Evolutionary conservation across 805 yeast genomes (phyloP).

Genomic region (Starmerella potacharoeniae): DNA sequence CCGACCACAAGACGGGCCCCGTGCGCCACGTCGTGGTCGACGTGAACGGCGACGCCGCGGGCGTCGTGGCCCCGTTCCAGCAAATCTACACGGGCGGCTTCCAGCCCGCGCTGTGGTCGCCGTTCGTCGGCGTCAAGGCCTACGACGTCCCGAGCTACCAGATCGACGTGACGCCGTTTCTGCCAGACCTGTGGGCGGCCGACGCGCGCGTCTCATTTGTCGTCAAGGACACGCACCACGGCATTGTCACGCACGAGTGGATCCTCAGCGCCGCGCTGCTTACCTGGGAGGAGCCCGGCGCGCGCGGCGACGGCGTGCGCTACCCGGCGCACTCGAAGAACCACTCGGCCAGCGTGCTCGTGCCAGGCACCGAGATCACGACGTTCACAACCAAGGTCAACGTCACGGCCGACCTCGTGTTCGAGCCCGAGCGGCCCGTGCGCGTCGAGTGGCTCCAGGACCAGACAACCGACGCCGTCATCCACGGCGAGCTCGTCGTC

Average conservation of each 20-base stretch:
- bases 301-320: slow-evolving; percentile 22
- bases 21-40: slow-evolving; percentile 48
- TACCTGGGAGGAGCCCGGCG: slow-evolving; percentile 24
- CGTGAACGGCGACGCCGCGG: slow-evolving; percentile 47
- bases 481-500: slow-evolving; percentile 1
- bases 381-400: slow-evolving; percentile 1
- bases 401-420: slow-evolving; percentile 5
- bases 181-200: slow-evolving; percentile 53
- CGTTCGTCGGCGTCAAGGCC: slow-evolving; percentile 62
- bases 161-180: slow-evolving; percentile 54
- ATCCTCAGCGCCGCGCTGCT: slow-evolving; percentile 26
- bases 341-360: slow-evolving; percentile 2
- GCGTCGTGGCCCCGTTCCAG: slow-evolving; percentile 55
- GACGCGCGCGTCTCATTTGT: slow-evolving; percentile 38
- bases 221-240: slow-evolving; percentile 30
- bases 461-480: not conserved
- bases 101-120: slow-evolving; percentile 70
- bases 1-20: slow-evolving; percentile 10
- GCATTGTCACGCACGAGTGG: slow-evolving; percentile 23
- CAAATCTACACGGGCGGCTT: slow-evolving; percentile 70
- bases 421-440: not conserved
- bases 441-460: slow-evolving; percentile 7
- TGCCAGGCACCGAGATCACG: slow-evolving; percentile 1
- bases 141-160: slow-evolving; percentile 59
- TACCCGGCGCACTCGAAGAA: not conserved